Percentiles rank a stretch among this genome's conserved stretches.
Conservation (phyloP, 2,329 filamentous ascomycete species). For the Monosporascus cannonballus region DNA sequence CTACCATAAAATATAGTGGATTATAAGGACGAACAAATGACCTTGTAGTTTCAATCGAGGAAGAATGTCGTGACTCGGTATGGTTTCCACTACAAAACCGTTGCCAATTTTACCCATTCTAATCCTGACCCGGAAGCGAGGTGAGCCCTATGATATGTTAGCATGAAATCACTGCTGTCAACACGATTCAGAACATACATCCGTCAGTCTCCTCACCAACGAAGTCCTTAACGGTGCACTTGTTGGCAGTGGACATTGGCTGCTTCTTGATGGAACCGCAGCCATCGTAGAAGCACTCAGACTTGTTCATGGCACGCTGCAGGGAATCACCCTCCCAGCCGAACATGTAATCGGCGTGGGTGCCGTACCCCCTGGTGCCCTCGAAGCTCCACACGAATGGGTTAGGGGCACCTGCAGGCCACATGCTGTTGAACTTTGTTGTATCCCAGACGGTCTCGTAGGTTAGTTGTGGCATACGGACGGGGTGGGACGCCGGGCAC, state of each 20-base stretch:
- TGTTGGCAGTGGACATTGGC: constrained; percentile 22
- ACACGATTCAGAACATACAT: constrained; percentile 20
- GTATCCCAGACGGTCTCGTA: constrained; percentile 43
- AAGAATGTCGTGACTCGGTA: not conserved
- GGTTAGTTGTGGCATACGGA: constrained; percentile 34
- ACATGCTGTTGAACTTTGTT: constrained; percentile 31
- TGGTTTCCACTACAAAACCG: not conserved
- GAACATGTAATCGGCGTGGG: constrained; percentile 31
- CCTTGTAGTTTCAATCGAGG: not conserved
- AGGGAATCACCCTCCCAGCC: constrained; percentile 27
- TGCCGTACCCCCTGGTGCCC: constrained; percentile 28
- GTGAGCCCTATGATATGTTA: constrained; percentile 16
- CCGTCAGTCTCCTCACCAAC: constrained; percentile 25
- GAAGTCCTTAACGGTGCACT: constrained; percentile 24
- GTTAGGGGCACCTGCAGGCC: constrained; percentile 27
- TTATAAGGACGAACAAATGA: not conserved
- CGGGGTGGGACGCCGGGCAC: constrained; percentile 22
- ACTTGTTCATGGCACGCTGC: constrained; percentile 31
- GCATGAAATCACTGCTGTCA: not conserved
- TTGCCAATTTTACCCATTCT: constrained; percentile 2
- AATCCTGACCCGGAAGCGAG: constrained; percentile 14
- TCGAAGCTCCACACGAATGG: constrained; percentile 28
- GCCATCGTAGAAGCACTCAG: constrained; percentile 34
- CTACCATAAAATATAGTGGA: not conserved
- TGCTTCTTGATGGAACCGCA: constrained; percentile 28